Evolutionary conservation across 2,329 filamentous ascomycete genomes (phyloP).

Genomic region (Cladosporium sp.): DNA sequence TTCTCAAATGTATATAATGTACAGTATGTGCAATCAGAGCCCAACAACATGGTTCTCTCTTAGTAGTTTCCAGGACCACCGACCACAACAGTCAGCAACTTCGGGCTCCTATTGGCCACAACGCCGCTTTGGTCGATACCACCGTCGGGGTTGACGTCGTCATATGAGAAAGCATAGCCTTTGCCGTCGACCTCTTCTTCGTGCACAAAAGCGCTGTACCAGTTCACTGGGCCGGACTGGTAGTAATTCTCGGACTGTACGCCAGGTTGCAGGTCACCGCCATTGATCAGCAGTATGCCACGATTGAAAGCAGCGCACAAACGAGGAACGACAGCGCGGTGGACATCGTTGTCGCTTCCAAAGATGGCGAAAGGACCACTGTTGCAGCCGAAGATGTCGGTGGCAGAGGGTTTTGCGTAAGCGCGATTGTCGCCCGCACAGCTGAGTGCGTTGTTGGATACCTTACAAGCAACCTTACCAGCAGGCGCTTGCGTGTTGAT

Average conservation of each 20-base stretch:
- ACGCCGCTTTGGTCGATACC: constrained; percentile 51
- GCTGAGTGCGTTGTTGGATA: constrained; percentile 41
- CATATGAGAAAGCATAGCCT: constrained; percentile 66
- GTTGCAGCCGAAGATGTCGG: constrained; percentile 66
- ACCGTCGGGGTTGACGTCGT: constrained; percentile 60
- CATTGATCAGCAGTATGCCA: constrained; percentile 57
- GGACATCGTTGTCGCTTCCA: constrained; percentile 33
- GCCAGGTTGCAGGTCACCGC: constrained; percentile 46
- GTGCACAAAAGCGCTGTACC: constrained; percentile 60
- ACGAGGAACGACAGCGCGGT: constrained; percentile 64
- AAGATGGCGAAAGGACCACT: constrained; percentile 56
- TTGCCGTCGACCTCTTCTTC: constrained; percentile 53
- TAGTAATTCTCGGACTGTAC: constrained; percentile 43
- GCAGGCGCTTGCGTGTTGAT: constrained; percentile 62
- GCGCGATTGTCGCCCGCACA: constrained; percentile 36
- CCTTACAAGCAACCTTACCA: constrained; percentile 51
- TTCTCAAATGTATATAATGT: neutral
- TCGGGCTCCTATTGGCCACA: constrained; percentile 40
- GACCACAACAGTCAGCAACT: constrained; percentile 43
- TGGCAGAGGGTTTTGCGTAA: constrained; percentile 56
- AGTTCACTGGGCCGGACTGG: constrained; percentile 37
- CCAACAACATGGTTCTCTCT: no score
- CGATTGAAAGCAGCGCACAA: constrained; percentile 74
- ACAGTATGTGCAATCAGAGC: neutral
- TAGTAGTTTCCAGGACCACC: constrained; percentile 34